Conservation (phyloP, 192 early-diverging fungal genomes). For the Coemansia furcata region DNA sequence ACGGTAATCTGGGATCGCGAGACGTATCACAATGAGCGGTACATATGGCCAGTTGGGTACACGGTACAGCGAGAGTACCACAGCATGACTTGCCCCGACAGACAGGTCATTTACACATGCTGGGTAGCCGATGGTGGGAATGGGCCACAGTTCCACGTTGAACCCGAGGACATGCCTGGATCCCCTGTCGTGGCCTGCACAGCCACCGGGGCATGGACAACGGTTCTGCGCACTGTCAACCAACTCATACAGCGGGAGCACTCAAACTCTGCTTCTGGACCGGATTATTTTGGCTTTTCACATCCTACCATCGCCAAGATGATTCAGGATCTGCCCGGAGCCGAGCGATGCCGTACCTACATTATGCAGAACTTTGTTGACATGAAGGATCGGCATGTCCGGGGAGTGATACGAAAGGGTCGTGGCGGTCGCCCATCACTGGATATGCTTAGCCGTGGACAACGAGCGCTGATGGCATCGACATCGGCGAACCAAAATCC, state of each 20-base stretch:
- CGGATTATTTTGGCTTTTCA: constrained; percentile 90
- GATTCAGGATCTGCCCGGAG: constrained; percentile 85
- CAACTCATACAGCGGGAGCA: constrained; percentile 74
- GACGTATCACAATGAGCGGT: constrained; percentile 83
- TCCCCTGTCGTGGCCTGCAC: constrained; percentile 68
- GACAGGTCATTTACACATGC: constrained; percentile 63
- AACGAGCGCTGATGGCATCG: constrained; percentile 36
- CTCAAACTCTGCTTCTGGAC: constrained; percentile 79
- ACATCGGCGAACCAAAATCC: background rate
- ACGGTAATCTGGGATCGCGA: constrained; percentile 69
- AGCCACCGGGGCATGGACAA: constrained; percentile 89
- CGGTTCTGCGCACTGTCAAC: constrained; percentile 76
- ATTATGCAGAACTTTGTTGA: constrained; percentile 67
- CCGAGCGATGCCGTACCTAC: constrained; percentile 69
- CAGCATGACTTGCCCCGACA: constrained; percentile 66
- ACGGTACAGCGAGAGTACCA: constrained; percentile 64
- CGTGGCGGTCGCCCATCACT: constrained; percentile 34
- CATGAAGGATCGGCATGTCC: constrained; percentile 57
- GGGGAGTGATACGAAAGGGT: constrained; percentile 54
- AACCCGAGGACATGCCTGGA: constrained; percentile 74
- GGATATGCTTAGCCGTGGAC: constrained; percentile 45
- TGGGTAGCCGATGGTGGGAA: constrained; percentile 74
- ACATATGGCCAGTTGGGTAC: constrained; percentile 93
- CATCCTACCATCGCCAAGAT: constrained; percentile 80
- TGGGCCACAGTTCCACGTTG: constrained; percentile 76